A percentile compares a stretch with the other conserved stretches of the same genome.
Conservation (phyloP, 441 rosid species). For the Bruguiera hainesii region DNA sequence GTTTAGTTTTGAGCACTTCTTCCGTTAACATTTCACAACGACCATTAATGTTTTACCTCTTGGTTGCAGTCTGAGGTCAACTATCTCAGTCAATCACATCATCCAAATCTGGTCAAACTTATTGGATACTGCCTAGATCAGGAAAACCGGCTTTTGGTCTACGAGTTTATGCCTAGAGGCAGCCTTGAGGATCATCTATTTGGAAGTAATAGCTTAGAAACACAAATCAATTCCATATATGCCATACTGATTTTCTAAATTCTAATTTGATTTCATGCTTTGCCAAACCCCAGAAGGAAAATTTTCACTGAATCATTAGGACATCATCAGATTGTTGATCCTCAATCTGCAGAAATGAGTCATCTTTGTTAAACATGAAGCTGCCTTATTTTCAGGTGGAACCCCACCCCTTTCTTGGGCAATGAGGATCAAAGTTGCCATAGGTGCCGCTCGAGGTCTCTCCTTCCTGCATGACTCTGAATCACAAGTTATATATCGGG, state of each 20-base stretch:
- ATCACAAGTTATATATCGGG: conserved; percentile 60
- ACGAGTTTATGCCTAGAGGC: conserved; percentile 80
- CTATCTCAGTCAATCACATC: conserved; percentile 67
- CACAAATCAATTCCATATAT: background rate
- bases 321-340: background rate
- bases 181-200: conserved; percentile 86
- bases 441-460: conserved; percentile 67
- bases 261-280: background rate
- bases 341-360: background rate
- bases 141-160: conserved; percentile 72
- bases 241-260: background rate
- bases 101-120: conserved; percentile 71
- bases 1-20: background rate
- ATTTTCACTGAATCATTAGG: background rate
- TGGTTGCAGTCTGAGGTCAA: conserved; percentile 68
- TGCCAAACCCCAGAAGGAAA: background rate
- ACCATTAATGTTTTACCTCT: conserved; percentile 3
- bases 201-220: conserved; percentile 42
- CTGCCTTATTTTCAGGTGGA: conserved; percentile 29
- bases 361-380: too few species aligned
- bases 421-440: conserved; percentile 58
- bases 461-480: conserved; percentile 62
- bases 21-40: background rate
- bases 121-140: conserved; percentile 79
- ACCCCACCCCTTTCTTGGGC: conserved; percentile 72